Percentiles rank a stretch among this genome's conserved stretches.
These are phyloP conservation scores for Phytophthora pisi DNA, from an alignment of 352 stramenopile genomes.

Conservation along the genomic window DNA sequence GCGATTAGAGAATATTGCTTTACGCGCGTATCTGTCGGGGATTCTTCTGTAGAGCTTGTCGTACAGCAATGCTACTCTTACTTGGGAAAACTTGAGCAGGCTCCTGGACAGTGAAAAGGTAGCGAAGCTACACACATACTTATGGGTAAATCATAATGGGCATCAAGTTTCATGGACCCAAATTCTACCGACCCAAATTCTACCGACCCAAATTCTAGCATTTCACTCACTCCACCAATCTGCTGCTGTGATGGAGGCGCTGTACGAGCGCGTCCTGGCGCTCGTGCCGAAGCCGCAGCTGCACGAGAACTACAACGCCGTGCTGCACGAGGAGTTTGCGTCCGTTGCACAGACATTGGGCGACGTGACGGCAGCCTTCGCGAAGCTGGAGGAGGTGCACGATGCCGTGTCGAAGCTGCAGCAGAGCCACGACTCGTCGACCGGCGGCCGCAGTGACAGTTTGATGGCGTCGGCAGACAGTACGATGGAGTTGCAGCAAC, in stretches of 20 bases:
- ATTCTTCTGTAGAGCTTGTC: too few relatives aligned
- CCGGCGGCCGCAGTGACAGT: constrained; percentile 4
- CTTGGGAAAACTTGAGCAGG: too few relatives aligned
- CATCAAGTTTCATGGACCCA: not conserved
- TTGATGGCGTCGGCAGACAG: not conserved
- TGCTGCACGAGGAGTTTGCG: constrained; percentile 11
- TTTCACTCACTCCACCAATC: not conserved
- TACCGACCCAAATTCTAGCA: too few relatives aligned
- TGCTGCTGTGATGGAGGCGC: not conserved
- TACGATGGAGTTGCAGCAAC: not conserved
- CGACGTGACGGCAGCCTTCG: constrained; percentile 10
- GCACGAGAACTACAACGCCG: constrained; percentile 2
- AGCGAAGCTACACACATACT: not conserved
- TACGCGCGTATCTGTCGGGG: too few relatives aligned
- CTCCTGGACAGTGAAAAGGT: too few relatives aligned
- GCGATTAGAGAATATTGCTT: too few relatives aligned
- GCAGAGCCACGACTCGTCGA: constrained; percentile 1
- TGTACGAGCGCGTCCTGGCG: constrained; percentile 14
- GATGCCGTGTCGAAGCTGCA: constrained; percentile 20
- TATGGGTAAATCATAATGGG: not conserved
- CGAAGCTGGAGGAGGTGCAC: constrained; percentile 19
- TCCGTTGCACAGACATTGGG: not conserved
- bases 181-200: not conserved
- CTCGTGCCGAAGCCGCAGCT: constrained; percentile 3
- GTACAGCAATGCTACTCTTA: too few relatives aligned